A percentile compares a stretch with the other conserved stretches of the same genome.
phyloP scores from a whole-genome alignment of 23 red algal genomes.

The Pyropia haitanensis region DNA sequence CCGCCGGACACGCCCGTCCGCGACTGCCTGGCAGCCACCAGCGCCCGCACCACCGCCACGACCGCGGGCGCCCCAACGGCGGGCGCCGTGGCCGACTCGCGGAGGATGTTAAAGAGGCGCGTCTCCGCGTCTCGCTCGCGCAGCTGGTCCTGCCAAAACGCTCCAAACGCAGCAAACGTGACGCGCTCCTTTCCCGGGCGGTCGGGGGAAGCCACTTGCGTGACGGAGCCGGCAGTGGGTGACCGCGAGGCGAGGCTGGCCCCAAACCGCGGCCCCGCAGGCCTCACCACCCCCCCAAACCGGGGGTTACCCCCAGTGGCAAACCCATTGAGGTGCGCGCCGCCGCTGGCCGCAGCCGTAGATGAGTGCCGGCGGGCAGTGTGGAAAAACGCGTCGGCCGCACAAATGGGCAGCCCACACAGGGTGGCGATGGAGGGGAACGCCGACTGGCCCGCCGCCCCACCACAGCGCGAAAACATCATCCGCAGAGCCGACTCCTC shows the following conservation, averaged over 20 bases:
- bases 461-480: constrained; percentile 6
- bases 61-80: not conserved
- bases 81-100: not conserved
- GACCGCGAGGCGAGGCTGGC: no score
- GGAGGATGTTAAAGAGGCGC: constrained; percentile 7
- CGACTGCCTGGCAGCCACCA: no score
- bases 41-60: no score
- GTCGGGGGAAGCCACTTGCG: not conserved
- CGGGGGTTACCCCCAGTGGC: not conserved
- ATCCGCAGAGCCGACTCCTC: constrained; percentile 11
- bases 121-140: not conserved
- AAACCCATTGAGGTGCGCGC: not conserved
- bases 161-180: not conserved
- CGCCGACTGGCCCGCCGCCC: not conserved
- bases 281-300: not conserved
- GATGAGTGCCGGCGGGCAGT: not conserved
- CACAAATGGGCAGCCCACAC: constrained; percentile 13
- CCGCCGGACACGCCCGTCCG: no score
- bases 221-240: not conserved
- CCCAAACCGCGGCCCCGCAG: no score
- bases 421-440: constrained; percentile 15
- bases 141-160: constrained; percentile 15
- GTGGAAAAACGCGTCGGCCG: not conserved
- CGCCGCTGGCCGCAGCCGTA: not conserved
- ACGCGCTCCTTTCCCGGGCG: not conserved